These are phyloP conservation scores for Aspergillus fumigatus DNA, from an alignment of 2,329 filamentous ascomycete species.

Conservation along the genomic window DNA sequence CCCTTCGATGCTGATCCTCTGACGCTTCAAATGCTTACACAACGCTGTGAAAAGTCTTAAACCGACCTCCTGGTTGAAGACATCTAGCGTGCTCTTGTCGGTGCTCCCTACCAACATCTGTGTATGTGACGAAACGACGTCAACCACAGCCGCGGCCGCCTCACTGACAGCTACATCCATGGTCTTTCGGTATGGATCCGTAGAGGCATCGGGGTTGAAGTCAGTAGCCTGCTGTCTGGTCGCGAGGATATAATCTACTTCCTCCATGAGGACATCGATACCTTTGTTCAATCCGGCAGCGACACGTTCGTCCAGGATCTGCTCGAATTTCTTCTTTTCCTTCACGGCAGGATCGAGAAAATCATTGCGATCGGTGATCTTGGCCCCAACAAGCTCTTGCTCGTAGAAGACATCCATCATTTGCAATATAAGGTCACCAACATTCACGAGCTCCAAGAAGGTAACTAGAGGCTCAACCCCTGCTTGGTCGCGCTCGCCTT, in stretches of 20 bases:
- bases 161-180: slow-evolving; percentile 62
- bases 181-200: slow-evolving; percentile 29
- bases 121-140: slow-evolving; percentile 82
- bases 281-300: slow-evolving; percentile 95
- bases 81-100: slow-evolving; percentile 96
- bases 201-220: slow-evolving; percentile 67
- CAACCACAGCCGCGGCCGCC: slow-evolving; percentile 75
- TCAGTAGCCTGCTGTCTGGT: slow-evolving; percentile 82
- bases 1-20: slow-evolving; percentile 83
- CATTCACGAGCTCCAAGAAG: slow-evolving; percentile 95
- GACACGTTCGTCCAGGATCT: slow-evolving; percentile 96
- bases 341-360: slow-evolving; percentile 88
- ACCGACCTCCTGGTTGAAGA: slow-evolving; percentile 97
- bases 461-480: slow-evolving; percentile 89
- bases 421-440: slow-evolving; percentile 94
- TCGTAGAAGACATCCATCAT: slow-evolving; percentile 99
- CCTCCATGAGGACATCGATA: slow-evolving; percentile 96
- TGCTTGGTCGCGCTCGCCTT: slow-evolving; percentile 57
- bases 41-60: slow-evolving; percentile 84
- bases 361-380: slow-evolving; percentile 86
- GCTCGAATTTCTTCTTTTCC: slow-evolving; percentile 97
- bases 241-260: slow-evolving; percentile 91
- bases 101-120: slow-evolving; percentile 91
- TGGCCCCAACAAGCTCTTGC: slow-evolving; percentile 79
- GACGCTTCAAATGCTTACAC: slow-evolving; percentile 96